phyloP scores from a whole-genome alignment of 208 protist genomes.

The Wallacemonas sp. region DNA sequence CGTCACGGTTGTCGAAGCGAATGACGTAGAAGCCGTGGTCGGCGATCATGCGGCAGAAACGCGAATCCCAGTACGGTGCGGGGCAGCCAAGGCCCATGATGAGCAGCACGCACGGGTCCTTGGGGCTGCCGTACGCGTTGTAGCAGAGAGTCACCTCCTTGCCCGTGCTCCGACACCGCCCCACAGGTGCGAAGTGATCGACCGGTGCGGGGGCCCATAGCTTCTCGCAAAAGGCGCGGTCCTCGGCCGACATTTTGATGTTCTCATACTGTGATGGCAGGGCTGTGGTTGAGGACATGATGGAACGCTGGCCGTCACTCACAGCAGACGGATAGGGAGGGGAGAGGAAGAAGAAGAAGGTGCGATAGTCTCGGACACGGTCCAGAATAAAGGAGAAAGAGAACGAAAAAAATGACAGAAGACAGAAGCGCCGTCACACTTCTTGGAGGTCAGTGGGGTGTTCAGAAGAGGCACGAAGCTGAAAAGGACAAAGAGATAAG shows the following conservation, averaged over 20 bases:
- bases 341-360: not conserved
- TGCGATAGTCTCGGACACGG: too few relatives aligned
- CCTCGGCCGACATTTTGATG: not conserved
- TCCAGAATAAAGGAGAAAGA: not conserved
- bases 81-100: constrained; percentile 26
- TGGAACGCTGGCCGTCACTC: too few relatives aligned
- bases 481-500: not conserved
- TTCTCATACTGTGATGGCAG: not conserved
- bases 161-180: constrained; percentile 24
- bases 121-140: constrained; percentile 28
- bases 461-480: not conserved
- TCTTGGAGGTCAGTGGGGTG: too few relatives aligned
- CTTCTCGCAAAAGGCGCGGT: constrained; percentile 2
- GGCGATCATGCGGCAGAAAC: constrained; percentile 33
- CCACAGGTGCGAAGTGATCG: constrained; percentile 18
- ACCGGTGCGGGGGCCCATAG: constrained; percentile 7
- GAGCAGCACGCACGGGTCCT: constrained; percentile 30
- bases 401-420: not conserved
- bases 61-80: constrained; percentile 19
- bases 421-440: not conserved
- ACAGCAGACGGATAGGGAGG: too few relatives aligned
- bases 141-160: constrained; percentile 35
- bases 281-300: not conserved
- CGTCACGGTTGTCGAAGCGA: constrained; percentile 45
- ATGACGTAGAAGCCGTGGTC: constrained; percentile 32